Evolutionary conservation across 1,139 yeast species (phyloP).

Genomic region (Geotrichum phurueaensis): DNA sequence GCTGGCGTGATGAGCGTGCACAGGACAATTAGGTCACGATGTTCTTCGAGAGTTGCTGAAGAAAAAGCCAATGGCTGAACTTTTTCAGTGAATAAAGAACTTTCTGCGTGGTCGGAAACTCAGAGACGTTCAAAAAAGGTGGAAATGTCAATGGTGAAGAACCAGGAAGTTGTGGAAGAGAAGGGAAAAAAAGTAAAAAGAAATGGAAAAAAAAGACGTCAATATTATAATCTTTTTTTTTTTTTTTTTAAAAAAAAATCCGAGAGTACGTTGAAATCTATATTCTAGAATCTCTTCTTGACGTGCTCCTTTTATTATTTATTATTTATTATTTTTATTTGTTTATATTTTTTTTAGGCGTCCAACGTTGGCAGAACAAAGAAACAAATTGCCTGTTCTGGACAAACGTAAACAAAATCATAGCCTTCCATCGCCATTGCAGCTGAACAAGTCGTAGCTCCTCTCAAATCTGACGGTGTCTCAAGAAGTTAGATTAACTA

Average conservation of each 20-base stretch:
- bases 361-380: not conserved
- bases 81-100: not conserved
- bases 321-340: not conserved
- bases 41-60: not conserved
- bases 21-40: not conserved
- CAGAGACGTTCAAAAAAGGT: not conserved
- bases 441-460: not conserved
- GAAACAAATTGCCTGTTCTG: not conserved
- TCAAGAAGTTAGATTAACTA: not conserved
- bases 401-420: constrained; percentile 1
- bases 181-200: not conserved
- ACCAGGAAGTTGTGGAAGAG: not conserved
- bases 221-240: not conserved
- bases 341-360: not conserved
- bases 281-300: not conserved
- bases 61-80: not conserved
- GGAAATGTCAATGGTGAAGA: not conserved
- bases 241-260: not conserved
- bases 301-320: not conserved
- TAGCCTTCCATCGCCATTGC: not conserved
- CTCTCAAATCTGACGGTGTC: not conserved
- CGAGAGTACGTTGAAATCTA: not conserved
- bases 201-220: not conserved
- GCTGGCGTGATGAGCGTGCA: not conserved
- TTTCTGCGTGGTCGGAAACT: not conserved